These are phyloP conservation scores for Sphagnum tenellum DNA, from an alignment of 225 moss, liverwort and hornwort species.

Conservation along the genomic window DNA sequence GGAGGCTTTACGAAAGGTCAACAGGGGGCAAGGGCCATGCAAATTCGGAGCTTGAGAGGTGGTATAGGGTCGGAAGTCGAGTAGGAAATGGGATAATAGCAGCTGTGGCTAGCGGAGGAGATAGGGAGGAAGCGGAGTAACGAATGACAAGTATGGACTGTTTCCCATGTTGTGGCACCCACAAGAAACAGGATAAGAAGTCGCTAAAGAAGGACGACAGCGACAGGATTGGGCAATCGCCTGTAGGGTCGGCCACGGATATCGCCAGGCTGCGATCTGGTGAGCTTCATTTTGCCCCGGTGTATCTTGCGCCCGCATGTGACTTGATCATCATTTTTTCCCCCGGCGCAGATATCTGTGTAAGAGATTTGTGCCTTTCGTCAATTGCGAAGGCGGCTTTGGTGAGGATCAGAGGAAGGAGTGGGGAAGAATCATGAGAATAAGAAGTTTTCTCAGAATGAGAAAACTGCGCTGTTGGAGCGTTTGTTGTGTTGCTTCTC, in stretches of 20 bases:
- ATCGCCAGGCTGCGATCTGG: conserved; percentile 57
- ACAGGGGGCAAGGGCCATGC: too few relatives aligned
- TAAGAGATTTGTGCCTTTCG: conserved; percentile 1
- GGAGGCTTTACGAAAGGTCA: too few relatives aligned
- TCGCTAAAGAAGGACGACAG: conserved; percentile 66
- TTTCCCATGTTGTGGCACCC: conserved; percentile 81
- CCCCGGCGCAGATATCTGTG: too few relatives aligned
- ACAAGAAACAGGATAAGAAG: conserved; percentile 57
- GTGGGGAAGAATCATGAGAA: too few relatives aligned
- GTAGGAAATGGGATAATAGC: neutral
- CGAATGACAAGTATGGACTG: conserved; percentile 89
- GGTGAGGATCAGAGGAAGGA: neutral
- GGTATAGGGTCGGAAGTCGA: too few relatives aligned
- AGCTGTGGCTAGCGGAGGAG: neutral
- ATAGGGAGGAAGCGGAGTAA: conserved; percentile 23
- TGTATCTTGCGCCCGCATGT: too few relatives aligned
- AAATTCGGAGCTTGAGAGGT: too few relatives aligned
- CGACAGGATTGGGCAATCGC: conserved; percentile 40
- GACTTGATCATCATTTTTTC: too few relatives aligned
- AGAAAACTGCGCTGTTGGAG: too few relatives aligned
- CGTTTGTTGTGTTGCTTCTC: too few relatives aligned
- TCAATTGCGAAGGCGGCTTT: neutral
- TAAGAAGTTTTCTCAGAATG: too few relatives aligned
- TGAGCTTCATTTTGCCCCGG: conserved; percentile 21
- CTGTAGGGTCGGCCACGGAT: conserved; percentile 27